Percentiles rank a stretch among this genome's conserved stretches.
Conservation (phyloP, 2,329 filamentous ascomycete genomes). For the Cercospora zeae-maydis region DNA sequence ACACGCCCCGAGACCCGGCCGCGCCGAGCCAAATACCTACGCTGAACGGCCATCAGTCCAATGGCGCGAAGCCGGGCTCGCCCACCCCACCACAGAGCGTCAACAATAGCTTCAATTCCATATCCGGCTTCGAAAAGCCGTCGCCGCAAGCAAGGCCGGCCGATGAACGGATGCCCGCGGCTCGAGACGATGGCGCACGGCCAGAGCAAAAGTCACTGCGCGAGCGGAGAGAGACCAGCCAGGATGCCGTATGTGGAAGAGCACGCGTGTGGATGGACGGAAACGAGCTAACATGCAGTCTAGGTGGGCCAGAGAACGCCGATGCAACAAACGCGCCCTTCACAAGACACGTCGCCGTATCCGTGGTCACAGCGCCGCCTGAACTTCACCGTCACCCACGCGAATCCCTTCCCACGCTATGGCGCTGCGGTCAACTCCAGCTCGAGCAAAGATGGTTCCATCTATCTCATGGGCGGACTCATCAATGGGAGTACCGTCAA, state of each 20-base stretch:
- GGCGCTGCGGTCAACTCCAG: slow-evolving; percentile 91
- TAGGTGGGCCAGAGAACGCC: slow-evolving; percentile 28
- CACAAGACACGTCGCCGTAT: slow-evolving; percentile 73
- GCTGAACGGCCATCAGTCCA: slow-evolving; percentile 44
- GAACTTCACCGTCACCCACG: slow-evolving; percentile 76
- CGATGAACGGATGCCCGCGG: slow-evolving; percentile 18
- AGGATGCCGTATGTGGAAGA: slow-evolving; percentile 24
- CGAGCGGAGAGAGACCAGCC: slow-evolving; percentile 27
- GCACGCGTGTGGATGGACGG: not conserved
- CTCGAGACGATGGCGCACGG: slow-evolving; percentile 18
- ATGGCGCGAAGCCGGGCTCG: slow-evolving; percentile 28
- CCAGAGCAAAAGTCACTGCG: slow-evolving; percentile 29
- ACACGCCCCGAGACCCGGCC: slow-evolving; percentile 51
- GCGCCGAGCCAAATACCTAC: slow-evolving; percentile 41
- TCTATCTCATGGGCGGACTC: slow-evolving; percentile 95
- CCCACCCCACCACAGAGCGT: slow-evolving; percentile 68
- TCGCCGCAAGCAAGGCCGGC: slow-evolving; percentile 12
- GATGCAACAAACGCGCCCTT: slow-evolving; percentile 31
- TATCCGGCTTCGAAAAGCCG: slow-evolving; percentile 15
- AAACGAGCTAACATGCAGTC: slow-evolving; percentile 41
- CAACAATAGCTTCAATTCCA: slow-evolving; percentile 44
- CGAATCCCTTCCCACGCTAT: slow-evolving; percentile 91
- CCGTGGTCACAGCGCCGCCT: slow-evolving; percentile 92
- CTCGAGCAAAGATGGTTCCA: slow-evolving; percentile 92
- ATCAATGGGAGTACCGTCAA: slow-evolving; percentile 95